Evolutionary conservation across 495 filamentous ascomycete genomes (phyloP).

Genomic region (Talaromyces borbonicus): DNA sequence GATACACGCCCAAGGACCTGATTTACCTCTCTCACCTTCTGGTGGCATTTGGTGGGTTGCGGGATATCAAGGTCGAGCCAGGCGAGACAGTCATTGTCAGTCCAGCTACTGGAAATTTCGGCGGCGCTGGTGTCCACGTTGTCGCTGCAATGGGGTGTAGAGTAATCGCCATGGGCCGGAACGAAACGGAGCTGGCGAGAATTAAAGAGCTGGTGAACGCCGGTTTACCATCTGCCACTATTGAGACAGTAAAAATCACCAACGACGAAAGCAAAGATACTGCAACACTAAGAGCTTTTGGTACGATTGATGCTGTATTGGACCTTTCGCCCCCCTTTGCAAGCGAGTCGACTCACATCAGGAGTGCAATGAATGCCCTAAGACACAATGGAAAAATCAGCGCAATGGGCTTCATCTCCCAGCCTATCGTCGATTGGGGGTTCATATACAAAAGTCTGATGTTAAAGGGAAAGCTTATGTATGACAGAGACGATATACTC

Average conservation of each 20-base stretch:
- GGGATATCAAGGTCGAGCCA: constrained; percentile 29
- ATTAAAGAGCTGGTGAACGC: constrained; percentile 7
- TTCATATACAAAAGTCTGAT: constrained; percentile 19
- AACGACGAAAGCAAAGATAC: background rate
- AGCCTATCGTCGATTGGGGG: background rate
- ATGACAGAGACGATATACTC: constrained; percentile 21
- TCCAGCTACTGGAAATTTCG: constrained; percentile 37
- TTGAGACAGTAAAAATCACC: background rate
- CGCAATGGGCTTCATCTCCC: constrained; percentile 6
- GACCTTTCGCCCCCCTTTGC: background rate
- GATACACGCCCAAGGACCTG: background rate
- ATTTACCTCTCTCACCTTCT: background rate
- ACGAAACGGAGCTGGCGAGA: constrained; percentile 15
- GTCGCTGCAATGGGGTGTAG: constrained; percentile 37
- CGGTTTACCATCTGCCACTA: background rate
- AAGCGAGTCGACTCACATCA: constrained; percentile 5
- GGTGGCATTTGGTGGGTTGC: constrained; percentile 1
- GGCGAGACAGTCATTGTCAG: constrained; percentile 40
- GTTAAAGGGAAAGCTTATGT: constrained; percentile 33
- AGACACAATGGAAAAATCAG: constrained; percentile 8
- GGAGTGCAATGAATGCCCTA: constrained; percentile 5
- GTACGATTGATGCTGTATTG: constrained; percentile 2
- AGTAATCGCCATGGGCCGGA: constrained; percentile 41
- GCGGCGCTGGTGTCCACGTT: constrained; percentile 31
- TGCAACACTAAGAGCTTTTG: background rate